Percentiles rank a stretch among this genome's conserved stretches.
These are phyloP conservation scores for Pharus latifolius DNA, from an alignment of 176 grass and related monocot species.

Conservation along the genomic window DNA sequence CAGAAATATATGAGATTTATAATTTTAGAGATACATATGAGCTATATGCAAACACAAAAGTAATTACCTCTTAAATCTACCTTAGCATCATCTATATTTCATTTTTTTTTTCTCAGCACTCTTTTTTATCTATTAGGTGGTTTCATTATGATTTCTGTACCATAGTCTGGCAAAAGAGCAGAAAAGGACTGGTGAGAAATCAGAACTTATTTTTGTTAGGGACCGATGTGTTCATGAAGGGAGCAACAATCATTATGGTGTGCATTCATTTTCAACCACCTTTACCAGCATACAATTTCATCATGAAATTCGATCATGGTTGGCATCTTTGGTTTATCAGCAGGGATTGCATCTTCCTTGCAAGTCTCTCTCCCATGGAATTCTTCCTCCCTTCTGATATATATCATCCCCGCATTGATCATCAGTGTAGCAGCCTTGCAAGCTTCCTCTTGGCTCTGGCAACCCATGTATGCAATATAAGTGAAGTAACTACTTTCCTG, in stretches of 20 bases:
- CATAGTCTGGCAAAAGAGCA: slow-evolving; percentile 24
- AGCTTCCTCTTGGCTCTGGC: slow-evolving; percentile 4
- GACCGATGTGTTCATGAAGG: slow-evolving; percentile 34
- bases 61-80: not conserved
- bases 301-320: slow-evolving; percentile 29
- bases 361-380: not conserved
- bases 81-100: not conserved
- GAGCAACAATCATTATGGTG: slow-evolving; percentile 20
- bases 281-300: slow-evolving; percentile 38
- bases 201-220: slow-evolving; percentile 33
- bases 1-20: too few relatives aligned
- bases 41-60: too few relatives aligned
- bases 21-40: too few relatives aligned
- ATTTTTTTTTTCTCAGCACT: not conserved
- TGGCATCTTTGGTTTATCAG: slow-evolving; percentile 21
- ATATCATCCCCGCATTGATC: not conserved
- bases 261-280: slow-evolving; percentile 41
- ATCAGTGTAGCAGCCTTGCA: not conserved
- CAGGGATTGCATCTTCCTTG: not conserved
- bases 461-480: not conserved
- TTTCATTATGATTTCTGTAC: slow-evolving; percentile 6
- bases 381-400: not conserved
- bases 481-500: not conserved
- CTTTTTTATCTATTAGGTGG: not conserved
- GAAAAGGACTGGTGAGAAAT: not conserved